Evolutionary conservation across 768 basidiomycete species (phyloP), one percentile per base, ranked within the genome.

Genomic region (Multifurca ochricompacta): DNA sequence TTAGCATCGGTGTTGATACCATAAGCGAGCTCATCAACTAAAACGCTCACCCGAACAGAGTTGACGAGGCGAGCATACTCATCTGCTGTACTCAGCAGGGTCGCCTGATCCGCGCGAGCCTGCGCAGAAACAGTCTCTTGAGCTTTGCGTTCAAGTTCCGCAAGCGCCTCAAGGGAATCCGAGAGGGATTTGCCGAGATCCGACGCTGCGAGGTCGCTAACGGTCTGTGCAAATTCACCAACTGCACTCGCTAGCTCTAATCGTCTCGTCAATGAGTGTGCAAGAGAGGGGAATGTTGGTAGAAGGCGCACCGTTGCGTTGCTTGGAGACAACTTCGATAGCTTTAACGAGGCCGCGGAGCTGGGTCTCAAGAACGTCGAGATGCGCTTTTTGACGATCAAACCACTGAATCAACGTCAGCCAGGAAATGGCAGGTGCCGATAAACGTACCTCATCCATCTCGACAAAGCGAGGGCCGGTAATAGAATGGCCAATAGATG

Each of bases 61-160:
- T 79, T 82, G 58, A 95, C 88, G 48, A 97, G 74, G 48, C 95
- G 77, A n/a, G 91, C 81, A 66, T 98, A 98, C 68, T 96, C 93
- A 64, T 98, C 95, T 43, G 82, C 90, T 44, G 89, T 88, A 48
- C 81, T 82, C 77, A 93, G 75, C 27, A 98, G 66, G 1, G 87
- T 85, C 28, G 81, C 73, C 62, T 93, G 77, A 65, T 99, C 95
- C 11, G 87, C 83, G 59, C 86, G 83, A 0, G 88, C 79, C 65
- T 94, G 91, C 10, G 75, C 71, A 48, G 74, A 82, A 63, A 89
- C 84, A 5, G 85, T 58, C 44, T 91, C 88, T 61, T 87, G 84
- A 11, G 82, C 81, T 56, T 80, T 83, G 21, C 75, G 74, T 61
- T 91, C 81, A 4, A 96, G 78, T 6, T 85, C 84, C 0, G 85